These are phyloP conservation scores for Phytophthora vignae DNA, from an alignment of 352 stramenopile genomes.

Conservation along the genomic window DNA sequence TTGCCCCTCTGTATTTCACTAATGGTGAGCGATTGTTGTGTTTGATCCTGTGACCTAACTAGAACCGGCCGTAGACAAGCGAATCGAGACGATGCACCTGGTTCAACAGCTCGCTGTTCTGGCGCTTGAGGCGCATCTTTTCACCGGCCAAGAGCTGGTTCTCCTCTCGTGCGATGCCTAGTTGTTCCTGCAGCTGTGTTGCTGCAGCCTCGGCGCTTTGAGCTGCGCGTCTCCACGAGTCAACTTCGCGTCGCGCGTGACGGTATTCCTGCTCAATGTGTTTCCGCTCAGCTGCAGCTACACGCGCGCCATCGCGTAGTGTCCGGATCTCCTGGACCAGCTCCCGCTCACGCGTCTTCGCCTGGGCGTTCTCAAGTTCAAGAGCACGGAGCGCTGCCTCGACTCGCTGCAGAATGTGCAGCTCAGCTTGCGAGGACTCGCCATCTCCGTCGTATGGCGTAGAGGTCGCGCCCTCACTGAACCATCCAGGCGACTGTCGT, in stretches of 20 bases:
- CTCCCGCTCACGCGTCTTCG: constrained; percentile 55
- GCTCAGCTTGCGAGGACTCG: constrained; percentile 38
- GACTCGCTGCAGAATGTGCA: constrained; percentile 78
- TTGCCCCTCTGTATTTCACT: neutral
- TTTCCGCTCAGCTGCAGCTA: constrained; percentile 63
- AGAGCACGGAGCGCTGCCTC: constrained; percentile 75
- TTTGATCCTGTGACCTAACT: constrained; percentile 14
- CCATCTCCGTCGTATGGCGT: constrained; percentile 19
- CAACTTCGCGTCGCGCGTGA: constrained; percentile 50
- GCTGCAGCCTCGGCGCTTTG: constrained; percentile 55
- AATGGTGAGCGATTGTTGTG: constrained; percentile 14
- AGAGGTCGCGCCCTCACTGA: neutral
- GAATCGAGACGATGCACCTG: constrained; percentile 82
- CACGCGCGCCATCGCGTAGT: constrained; percentile 58
- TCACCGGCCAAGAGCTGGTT: constrained; percentile 67
- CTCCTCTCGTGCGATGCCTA: constrained; percentile 71
- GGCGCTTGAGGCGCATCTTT: constrained; percentile 62
- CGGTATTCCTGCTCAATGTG: constrained; percentile 58
- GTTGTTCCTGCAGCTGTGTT: constrained; percentile 64
- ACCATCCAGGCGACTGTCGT: constrained; percentile 9
- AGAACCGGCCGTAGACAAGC: constrained; percentile 82
- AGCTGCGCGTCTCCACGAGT: constrained; percentile 66
- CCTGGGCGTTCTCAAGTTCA: constrained; percentile 69
- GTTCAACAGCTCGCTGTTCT: constrained; percentile 76
- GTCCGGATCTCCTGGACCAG: constrained; percentile 65